phyloP scores from a whole-genome alignment of 805 yeast genomes.

The Schwanniomyces yamadae region DNA sequence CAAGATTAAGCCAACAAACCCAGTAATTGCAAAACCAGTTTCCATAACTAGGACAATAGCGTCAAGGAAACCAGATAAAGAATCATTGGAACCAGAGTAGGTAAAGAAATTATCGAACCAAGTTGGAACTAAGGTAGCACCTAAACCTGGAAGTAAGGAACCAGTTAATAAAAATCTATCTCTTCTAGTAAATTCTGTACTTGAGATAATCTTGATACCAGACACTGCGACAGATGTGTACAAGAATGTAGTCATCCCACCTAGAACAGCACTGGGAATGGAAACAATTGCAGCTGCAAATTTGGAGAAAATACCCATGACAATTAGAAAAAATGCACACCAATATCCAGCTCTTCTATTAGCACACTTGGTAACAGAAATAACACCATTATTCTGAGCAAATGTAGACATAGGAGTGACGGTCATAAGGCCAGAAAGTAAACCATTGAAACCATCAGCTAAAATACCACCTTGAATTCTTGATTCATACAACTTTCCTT shows the following conservation, averaged over 20 bases:
- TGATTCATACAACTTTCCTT: constrained; percentile 77
- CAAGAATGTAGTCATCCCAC: constrained; percentile 83
- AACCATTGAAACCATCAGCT: constrained; percentile 83
- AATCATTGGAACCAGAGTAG: constrained; percentile 58
- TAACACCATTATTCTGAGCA: constrained; percentile 95
- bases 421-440: constrained; percentile 74
- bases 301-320: constrained; percentile 87
- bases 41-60: constrained; percentile 71
- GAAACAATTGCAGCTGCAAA: constrained; percentile 87
- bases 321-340: constrained; percentile 72
- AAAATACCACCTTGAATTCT: constrained; percentile 91
- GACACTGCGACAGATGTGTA: constrained; percentile 77
- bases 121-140: constrained; percentile 59
- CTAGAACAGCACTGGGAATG: constrained; percentile 49
- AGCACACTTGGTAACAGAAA: constrained; percentile 89
- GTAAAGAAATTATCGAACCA: constrained; percentile 70
- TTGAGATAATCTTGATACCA: constrained; percentile 64
- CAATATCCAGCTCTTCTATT: constrained; percentile 78
- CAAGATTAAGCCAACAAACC: constrained; percentile 59
- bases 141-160: constrained; percentile 62
- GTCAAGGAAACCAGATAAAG: constrained; percentile 60
- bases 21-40: constrained; percentile 71
- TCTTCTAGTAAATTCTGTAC: constrained; percentile 64
- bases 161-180: constrained; percentile 73
- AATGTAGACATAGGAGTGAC: constrained; percentile 89